These are phyloP conservation scores for Kuraishia cidri DNA, from an alignment of 805 yeast genomes.

Conservation along the genomic window DNA sequence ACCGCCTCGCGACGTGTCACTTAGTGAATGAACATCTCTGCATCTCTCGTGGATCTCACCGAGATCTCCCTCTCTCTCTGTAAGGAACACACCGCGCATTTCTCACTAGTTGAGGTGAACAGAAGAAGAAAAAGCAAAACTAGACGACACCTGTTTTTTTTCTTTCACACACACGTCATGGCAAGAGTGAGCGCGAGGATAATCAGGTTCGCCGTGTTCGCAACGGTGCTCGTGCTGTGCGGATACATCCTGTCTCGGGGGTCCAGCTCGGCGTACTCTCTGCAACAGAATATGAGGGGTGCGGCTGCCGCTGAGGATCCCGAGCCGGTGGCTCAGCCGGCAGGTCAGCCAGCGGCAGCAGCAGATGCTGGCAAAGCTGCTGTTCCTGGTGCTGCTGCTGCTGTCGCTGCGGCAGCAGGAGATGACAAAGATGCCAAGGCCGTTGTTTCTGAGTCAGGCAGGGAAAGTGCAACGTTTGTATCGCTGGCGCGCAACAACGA, in stretches of 20 bases:
- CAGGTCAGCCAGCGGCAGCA: conserved; percentile 1
- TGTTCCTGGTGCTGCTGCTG: conserved; percentile 7
- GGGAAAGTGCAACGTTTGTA: conserved; percentile 72
- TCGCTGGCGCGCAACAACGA: conserved; percentile 75
- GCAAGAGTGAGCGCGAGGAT: conserved; percentile 38
- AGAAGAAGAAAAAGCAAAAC: too few species aligned
- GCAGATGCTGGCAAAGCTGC: conserved; percentile 4
- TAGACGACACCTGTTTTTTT: too few species aligned
- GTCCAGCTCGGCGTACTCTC: conserved; percentile 22
- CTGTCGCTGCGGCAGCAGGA: conserved; percentile 6
- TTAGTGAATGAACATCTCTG: too few species aligned
- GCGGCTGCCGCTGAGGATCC: neutral
- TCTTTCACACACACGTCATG: too few species aligned
- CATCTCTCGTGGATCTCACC: too few species aligned
- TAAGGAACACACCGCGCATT: too few species aligned
- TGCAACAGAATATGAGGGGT: conserved; percentile 1
- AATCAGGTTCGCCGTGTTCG: conserved; percentile 37
- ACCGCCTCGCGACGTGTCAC: too few species aligned
- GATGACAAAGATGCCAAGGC: conserved; percentile 7
- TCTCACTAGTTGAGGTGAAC: too few species aligned
- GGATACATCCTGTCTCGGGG: conserved; percentile 40
- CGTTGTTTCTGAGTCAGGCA: conserved; percentile 11
- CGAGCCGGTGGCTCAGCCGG: neutral
- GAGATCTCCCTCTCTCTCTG: too few species aligned
- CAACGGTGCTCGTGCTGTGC: conserved; percentile 32